A percentile compares a stretch with the other conserved stretches of the same genome.
phyloP scores from a whole-genome alignment of 2,329 filamentous ascomycete species.

The Thelonectria olida region DNA sequence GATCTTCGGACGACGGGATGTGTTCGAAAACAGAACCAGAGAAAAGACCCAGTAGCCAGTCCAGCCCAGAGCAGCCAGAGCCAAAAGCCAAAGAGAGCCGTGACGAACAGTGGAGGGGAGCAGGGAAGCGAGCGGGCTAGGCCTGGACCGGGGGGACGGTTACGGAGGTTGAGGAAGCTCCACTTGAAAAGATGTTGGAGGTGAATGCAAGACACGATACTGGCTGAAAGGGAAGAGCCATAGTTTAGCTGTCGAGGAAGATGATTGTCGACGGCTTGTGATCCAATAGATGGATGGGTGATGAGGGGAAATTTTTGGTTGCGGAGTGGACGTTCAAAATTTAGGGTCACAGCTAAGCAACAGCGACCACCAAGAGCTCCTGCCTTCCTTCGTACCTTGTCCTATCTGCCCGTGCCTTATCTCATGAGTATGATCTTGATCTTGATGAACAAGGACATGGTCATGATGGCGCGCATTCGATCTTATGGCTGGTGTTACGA shows the following conservation, averaged over 20 bases:
- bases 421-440: no score
- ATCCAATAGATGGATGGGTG: not conserved
- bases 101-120: constrained; percentile 8
- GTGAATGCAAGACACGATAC: constrained; percentile 29
- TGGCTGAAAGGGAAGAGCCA: constrained; percentile 23
- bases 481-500: not conserved
- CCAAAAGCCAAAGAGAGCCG: constrained; percentile 29
- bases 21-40: constrained; percentile 19
- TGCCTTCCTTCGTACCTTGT: not conserved
- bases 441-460: not conserved
- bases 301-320: constrained; percentile 10
- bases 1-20: constrained; percentile 42
- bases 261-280: no score
- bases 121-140: constrained; percentile 20
- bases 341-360: no score
- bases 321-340: no score
- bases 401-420: no score
- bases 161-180: constrained; percentile 17
- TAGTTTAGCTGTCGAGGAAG: no score
- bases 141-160: constrained; percentile 27
- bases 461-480: constrained; percentile 1
- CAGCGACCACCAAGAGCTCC: no score
- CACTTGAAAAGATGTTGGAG: constrained; percentile 33
- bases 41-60: not conserved
- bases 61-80: not conserved